Evolutionary conservation across 495 filamentous ascomycete species (phyloP), one percentile per base, ranked within the genome.

Genomic region (Podospora australis): DNA sequence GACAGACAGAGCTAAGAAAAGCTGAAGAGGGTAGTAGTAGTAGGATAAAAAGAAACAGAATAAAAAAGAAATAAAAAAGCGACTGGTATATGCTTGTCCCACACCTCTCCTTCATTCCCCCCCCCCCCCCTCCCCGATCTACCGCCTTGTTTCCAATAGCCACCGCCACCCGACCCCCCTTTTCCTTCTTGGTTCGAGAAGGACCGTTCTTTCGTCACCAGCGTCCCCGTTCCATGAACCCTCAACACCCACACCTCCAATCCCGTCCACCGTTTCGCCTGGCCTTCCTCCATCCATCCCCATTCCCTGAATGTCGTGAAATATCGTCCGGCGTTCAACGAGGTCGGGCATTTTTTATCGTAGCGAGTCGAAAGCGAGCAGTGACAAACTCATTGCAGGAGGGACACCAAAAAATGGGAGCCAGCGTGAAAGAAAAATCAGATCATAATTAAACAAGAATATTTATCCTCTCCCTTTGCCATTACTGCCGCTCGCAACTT

Each of bases 381-480:
- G n/a, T n/a, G n/a, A n/a, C n/a, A n/a, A n/a, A n/a, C n/a, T n/a
- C n/a, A n/a, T n/a, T n/a, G n/a, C 44, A 48, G 47, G 53, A 56
- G 47, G 48, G 19, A 48, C 46, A 60, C 43, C 44, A 36, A 50
- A 24, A 32, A 49, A 44, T 19, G 17, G 26, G 6, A n/a, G 13
- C 11, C 34, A n/a, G n/a, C n/a, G 4, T 3, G 28, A 50, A 55
- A 54, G 56, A 50, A 48, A 57, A 59, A 52, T 55, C 48, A 42
- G 48, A 46, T 63, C 62, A 57, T 66, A 64, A 69, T 69, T 67
- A 67, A 69, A 69, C 58, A 69, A 55, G 42, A n/a, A 63, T 69
- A 67, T 58, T 41, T 62, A 55, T 51, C 54, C 56, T 46, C 53
- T 50, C 50, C 49, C 42, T 43, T 43, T 24, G 14, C n/a, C n/a